Evolutionary conservation across 306 rosid genomes (phyloP).

Genomic region (Prunus campanulata): DNA sequence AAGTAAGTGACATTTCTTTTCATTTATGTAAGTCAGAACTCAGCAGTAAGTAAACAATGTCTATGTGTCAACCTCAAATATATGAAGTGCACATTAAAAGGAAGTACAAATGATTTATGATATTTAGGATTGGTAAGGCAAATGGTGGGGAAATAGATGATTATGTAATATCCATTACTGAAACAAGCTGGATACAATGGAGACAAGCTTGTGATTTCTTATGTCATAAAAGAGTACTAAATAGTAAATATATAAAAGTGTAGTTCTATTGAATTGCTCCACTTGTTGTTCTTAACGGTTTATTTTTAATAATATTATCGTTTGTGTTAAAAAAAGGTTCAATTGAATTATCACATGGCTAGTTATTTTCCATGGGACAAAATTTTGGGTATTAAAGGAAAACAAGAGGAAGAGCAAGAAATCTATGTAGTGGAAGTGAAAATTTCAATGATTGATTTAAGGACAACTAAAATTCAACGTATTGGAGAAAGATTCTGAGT

Average conservation of each 20-base stretch:
- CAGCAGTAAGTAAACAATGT: not conserved
- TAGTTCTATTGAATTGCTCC: not conserved
- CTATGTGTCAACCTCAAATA: not conserved
- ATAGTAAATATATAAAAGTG: too few relatives aligned
- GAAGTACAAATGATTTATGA: not conserved
- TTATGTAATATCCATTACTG: not conserved
- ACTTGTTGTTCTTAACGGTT: too few relatives aligned
- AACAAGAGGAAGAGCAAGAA: not conserved
- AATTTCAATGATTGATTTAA: not conserved
- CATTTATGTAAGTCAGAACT: not conserved
- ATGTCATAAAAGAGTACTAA: not conserved
- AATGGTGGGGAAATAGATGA: not conserved
- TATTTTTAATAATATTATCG: too few relatives aligned
- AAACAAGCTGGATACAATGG: not conserved
- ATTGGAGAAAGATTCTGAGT: not conserved
- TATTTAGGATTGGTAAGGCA: not conserved
- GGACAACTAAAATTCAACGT: not conserved
- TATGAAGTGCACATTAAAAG: not conserved
- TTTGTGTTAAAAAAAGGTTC: not conserved
- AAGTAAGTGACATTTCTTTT: conserved; percentile 43
- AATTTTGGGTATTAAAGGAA: not conserved
- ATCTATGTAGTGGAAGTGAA: not conserved
- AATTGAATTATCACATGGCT: not conserved
- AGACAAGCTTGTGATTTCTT: not conserved
- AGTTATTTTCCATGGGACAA: not conserved